Conservation (phyloP, 2,329 filamentous ascomycete species). For the Escovopsis sp. region DNA sequence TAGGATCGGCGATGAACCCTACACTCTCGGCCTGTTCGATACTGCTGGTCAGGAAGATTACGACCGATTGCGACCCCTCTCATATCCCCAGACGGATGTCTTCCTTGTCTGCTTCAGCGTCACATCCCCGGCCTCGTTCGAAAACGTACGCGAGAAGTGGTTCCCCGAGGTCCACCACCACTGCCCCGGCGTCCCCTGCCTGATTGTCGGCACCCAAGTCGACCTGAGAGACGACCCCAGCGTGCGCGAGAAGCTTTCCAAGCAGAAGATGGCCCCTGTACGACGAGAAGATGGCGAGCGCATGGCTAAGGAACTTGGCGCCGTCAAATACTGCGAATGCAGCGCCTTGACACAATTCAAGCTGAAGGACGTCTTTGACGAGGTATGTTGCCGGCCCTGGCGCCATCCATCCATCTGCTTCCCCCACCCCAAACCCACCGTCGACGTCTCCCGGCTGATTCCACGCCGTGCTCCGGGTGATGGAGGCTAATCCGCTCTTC, state of each 20-base stretch:
- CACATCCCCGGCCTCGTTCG: constrained; percentile 91
- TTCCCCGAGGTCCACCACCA: constrained; percentile 98
- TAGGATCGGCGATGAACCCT: constrained; percentile 98
- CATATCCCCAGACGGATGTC: constrained; percentile 96
- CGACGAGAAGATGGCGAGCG: constrained; percentile 83
- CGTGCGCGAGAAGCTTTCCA: constrained; percentile 79
- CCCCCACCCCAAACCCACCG: too few relatives aligned
- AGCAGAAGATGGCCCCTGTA: constrained; percentile 93
- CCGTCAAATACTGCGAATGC: constrained; percentile 98
- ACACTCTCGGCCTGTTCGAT: constrained; percentile 94
- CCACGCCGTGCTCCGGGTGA: background rate
- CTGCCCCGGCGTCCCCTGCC: constrained; percentile 91
- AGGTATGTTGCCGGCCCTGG: constrained; percentile 43
- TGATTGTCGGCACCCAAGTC: constrained; percentile 95
- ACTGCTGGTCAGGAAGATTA: constrained; percentile 99
- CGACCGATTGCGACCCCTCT: constrained; percentile 87
- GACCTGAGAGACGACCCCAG: constrained; percentile 82
- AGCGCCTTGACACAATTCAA: constrained; percentile 97
- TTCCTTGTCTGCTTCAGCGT: constrained; percentile 99
- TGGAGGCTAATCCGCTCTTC: background rate
- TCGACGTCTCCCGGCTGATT: background rate
- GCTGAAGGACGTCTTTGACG: constrained; percentile 97
- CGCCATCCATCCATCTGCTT: too few relatives aligned
- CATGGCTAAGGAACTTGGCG: constrained; percentile 95
- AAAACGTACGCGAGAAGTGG: constrained; percentile 99